Evolutionary conservation across 305 asterid species (phyloP).

Genomic region (Fraxinus floribunda): DNA sequence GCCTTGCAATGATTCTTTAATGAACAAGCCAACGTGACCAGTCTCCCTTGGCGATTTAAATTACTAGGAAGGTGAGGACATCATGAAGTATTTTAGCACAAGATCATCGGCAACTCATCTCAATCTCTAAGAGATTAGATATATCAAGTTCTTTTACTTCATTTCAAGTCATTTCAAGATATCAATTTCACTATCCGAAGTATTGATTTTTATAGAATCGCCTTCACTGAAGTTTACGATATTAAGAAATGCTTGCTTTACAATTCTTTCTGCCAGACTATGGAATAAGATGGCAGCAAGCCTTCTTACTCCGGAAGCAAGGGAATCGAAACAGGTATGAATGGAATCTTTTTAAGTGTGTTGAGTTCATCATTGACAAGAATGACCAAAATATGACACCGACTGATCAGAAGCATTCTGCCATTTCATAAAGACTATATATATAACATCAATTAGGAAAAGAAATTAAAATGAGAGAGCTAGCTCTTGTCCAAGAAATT

Average conservation of each 20-base stretch:
- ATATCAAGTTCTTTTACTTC: too few relatives aligned
- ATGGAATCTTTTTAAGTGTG: slow-evolving; percentile 62
- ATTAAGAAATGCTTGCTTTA: slow-evolving; percentile 77
- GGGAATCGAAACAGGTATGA: slow-evolving; percentile 52
- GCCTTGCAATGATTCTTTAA: too few relatives aligned
- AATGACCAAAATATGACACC: not conserved
- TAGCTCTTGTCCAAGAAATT: slow-evolving; percentile 68
- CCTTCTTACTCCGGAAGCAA: slow-evolving; percentile 71
- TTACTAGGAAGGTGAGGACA: too few relatives aligned
- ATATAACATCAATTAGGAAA: not conserved
- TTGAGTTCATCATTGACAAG: slow-evolving; percentile 80
- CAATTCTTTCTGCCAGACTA: slow-evolving; percentile 93
- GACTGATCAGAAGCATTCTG: not conserved
- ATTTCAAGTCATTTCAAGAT: too few relatives aligned
- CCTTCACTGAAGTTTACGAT: slow-evolving; percentile 39
- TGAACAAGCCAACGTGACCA: not conserved
- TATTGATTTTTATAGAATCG: slow-evolving; percentile 19
- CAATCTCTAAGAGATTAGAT: too few relatives aligned
- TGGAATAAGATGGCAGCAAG: slow-evolving; percentile 89
- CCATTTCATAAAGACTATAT: not conserved
- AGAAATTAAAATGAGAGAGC: not conserved
- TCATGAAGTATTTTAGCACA: too few relatives aligned
- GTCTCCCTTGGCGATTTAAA: too few relatives aligned
- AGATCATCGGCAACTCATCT: too few relatives aligned
- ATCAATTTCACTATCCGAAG: slow-evolving; percentile 37